A percentile compares a stretch with the other conserved stretches of the same genome.
phyloP scores from a whole-genome alignment of 495 filamentous ascomycete genomes.

The Annulohypoxylon moriforme region DNA sequence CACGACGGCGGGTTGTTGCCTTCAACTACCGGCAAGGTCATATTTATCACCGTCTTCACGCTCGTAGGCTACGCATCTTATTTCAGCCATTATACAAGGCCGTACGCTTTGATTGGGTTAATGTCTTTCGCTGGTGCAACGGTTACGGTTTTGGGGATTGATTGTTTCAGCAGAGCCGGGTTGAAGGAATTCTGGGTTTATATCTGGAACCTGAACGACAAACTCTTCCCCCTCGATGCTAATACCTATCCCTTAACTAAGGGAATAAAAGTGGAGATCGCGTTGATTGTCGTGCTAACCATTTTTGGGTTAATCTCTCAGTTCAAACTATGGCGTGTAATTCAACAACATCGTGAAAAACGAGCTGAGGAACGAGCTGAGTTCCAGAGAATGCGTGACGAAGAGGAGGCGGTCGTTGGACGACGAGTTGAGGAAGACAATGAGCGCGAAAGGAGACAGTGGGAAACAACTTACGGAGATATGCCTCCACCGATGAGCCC shows the following conservation, averaged over 20 bases:
- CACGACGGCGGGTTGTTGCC: constrained; percentile 79
- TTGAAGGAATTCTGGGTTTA: constrained; percentile 97
- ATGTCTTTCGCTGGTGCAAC: constrained; percentile 88
- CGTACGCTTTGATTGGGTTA: constrained; percentile 77
- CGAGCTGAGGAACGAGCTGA: constrained; percentile 67
- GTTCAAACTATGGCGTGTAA: constrained; percentile 86
- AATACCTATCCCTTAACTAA: constrained; percentile 87
- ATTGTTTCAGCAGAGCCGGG: constrained; percentile 89
- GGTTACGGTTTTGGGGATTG: constrained; percentile 81
- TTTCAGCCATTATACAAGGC: constrained; percentile 81
- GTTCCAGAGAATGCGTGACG: constrained; percentile 69
- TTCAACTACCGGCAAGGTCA: constrained; percentile 68
- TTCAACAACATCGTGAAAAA: constrained; percentile 75
- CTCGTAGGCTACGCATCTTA: constrained; percentile 75
- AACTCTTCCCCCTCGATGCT: constrained; percentile 80
- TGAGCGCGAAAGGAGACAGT: constrained; percentile 73
- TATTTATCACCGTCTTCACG: constrained; percentile 80
- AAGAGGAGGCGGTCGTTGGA: constrained; percentile 76
- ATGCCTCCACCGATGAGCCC: constrained; percentile 45
- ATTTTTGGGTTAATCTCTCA: constrained; percentile 84
- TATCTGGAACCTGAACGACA: constrained; percentile 84
- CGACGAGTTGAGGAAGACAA: constrained; percentile 75
- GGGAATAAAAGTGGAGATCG: constrained; percentile 87
- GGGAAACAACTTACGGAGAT: constrained; percentile 84
- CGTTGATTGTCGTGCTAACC: constrained; percentile 77